A percentile compares a stretch with the other conserved stretches of the same genome.
phyloP scores from a whole-genome alignment of 2,329 filamentous ascomycete species.

The Ophiostoma piceae region DNA sequence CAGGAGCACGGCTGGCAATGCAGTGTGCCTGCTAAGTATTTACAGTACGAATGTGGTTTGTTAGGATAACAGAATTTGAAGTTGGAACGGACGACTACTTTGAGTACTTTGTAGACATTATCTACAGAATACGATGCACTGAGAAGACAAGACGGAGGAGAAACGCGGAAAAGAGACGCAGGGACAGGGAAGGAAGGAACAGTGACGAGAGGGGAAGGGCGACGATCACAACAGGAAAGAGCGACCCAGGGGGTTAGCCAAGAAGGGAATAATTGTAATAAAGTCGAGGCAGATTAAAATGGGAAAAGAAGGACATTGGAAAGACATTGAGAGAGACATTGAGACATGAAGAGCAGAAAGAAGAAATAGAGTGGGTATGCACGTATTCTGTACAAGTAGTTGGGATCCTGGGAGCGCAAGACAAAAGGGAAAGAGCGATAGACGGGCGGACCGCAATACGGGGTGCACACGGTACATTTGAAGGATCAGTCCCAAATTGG shows the following conservation, averaged over 20 bases:
- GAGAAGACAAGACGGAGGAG: too few species aligned
- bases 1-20: not conserved
- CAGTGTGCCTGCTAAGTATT: not conserved
- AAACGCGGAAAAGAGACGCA: constrained; percentile 3
- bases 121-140: not conserved
- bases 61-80: too few species aligned
- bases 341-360: not conserved
- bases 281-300: constrained; percentile 1
- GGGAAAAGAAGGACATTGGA: not conserved
- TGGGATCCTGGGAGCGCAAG: not conserved
- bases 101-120: too few species aligned
- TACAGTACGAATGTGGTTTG: not conserved
- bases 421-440: not conserved
- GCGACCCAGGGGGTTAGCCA: constrained; percentile 15
- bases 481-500: not conserved
- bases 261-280: constrained; percentile 10
- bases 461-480: not conserved
- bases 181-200: constrained; percentile 17
- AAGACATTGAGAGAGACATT: not conserved
- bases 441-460: not conserved
- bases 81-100: too few species aligned
- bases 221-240: constrained; percentile 24
- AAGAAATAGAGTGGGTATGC: not conserved
- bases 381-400: too few species aligned
- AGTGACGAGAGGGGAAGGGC: constrained; percentile 17